Base-by-base conservation (phyloP, 768 basidiomycete species). In the Mycena albidolilacea region DNA sequence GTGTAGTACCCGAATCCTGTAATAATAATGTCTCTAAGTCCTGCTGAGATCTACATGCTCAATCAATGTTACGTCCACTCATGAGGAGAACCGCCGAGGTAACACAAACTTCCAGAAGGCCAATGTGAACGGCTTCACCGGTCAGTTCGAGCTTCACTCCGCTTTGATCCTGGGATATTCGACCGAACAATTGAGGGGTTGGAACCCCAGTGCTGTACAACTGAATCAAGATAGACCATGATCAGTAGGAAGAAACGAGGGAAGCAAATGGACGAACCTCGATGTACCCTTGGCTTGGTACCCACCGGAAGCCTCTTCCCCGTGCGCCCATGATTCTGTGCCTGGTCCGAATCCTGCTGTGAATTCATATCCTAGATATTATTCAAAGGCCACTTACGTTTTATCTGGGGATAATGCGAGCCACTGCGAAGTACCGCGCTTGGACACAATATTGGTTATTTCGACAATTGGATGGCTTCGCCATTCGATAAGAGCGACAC, bases 401-500 rank as follows among this genome's bases (percentile, higher is more conserved):
- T 75, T 79, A 54, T 85, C 84, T 3, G 82, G 52, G 0, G 85
- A 79, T 35, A 87, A 76, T 7, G 67, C 77, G 10, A 87, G 75
- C 85, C 85, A 86, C 21, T 82, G 80, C 1, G 78, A 79, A 21
- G 78, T 80, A 59, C 69, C 62, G 71, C 82, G 83, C 71, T 79
- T 83, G 5, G 72, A 71, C 5, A 81, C 76, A n/a, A 84, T 70
- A 10, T 79, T 76, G 12, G 78, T 82, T 57, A 82, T 78, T 65
- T 87, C 85, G 66, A 87, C 69, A 1, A 78, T 58, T 10, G 75
- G 75, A 54, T 62, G 57, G 23, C 41, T 63, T 78, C 80, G 21
- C 86, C 86, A 87, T 64, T 82, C 82, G 64, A 87, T 72, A 70
- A 84, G 77, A 6, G 82, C 85, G 41, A 83, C 72, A 41, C 77